Base-by-base conservation (phyloP, 2,329 filamentous ascomycete species). In the Xylariaceae sp. region DNA sequence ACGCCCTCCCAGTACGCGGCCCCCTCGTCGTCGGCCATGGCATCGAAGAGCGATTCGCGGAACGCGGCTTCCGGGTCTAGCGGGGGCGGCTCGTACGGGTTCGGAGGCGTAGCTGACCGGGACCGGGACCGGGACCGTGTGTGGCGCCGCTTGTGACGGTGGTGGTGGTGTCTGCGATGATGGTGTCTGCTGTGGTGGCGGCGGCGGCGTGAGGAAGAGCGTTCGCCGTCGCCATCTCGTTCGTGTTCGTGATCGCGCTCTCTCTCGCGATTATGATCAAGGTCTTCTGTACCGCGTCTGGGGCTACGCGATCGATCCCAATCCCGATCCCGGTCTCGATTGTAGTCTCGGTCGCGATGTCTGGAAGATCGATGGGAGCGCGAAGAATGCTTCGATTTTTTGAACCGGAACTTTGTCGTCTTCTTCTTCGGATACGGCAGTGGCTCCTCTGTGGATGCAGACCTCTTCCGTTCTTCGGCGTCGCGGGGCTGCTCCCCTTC, bases 21-120 rank as follows among this genome's bases (percentile, higher is more conserved):
- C 32, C 90, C 92, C 65, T 98, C 92, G 58, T 97, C 90, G 62
- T 98, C 92, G 26, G 88, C 90, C 63, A 98, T 83, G 21, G 92
- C 92, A 61, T 98, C 92, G 65, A 97, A 97, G 4, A 98, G 80
- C 1, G 88, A 95, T 61, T 94, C 87, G 19, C 87, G 82, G 61
- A 98, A 98, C 1, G 90, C 88, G 0, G 74, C 70, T 28, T 88
- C 81, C 0, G 86, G 73, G 50, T 84, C 77, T 12, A 85, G 67
- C 1, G 67, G 60, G 2, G 64, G 62, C 3, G 63, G 61, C 0
- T 67, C 66, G 50, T 68, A 62, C 0, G 71, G 70, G 43, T 76
- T 68, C 0, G 64, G 62, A 0, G 68, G 67, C 3, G 70, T 68
- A 2, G 66, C 65, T 2, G 70, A 70, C 44, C 64, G 27, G 1